Conservation (phyloP, 2,329 filamentous ascomycete genomes). For the Sclerotinia borealis region DNA sequence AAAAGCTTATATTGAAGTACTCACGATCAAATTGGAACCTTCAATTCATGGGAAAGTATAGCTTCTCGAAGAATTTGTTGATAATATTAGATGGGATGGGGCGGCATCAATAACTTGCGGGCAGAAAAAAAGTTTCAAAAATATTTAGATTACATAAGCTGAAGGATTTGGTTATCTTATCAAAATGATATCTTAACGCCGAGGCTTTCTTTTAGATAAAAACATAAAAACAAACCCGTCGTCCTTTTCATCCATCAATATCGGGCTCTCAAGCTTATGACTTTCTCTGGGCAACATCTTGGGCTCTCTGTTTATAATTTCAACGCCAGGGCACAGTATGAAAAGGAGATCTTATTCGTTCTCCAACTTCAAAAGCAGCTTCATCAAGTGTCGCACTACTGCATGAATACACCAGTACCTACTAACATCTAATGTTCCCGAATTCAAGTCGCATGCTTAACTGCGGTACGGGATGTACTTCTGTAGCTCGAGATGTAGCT, state of each 20-base stretch:
- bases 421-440: not conserved
- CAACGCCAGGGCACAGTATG: not conserved
- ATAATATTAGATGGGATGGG: not conserved
- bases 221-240: not conserved
- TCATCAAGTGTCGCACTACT: not conserved
- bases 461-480: not conserved
- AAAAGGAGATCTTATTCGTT: not conserved
- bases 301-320: not conserved
- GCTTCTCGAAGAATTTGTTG: not conserved
- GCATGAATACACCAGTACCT: not conserved
- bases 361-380: not conserved
- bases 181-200: not conserved
- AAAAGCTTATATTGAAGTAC: not conserved
- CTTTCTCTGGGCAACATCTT: not conserved
- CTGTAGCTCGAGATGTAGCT: not conserved
- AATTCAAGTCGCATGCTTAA: not conserved
- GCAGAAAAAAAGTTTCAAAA: constrained; percentile 9
- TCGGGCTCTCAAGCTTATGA: not conserved
- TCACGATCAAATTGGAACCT: constrained; percentile 3
- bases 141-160: constrained; percentile 10
- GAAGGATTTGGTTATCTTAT: not conserved
- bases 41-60: constrained; percentile 6
- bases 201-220: not conserved
- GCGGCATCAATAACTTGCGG: not conserved
- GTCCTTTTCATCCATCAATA: not conserved